Evolutionary conservation across 83 land plant genomes (phyloP).

Genomic region (Picea engelmannii): DNA sequence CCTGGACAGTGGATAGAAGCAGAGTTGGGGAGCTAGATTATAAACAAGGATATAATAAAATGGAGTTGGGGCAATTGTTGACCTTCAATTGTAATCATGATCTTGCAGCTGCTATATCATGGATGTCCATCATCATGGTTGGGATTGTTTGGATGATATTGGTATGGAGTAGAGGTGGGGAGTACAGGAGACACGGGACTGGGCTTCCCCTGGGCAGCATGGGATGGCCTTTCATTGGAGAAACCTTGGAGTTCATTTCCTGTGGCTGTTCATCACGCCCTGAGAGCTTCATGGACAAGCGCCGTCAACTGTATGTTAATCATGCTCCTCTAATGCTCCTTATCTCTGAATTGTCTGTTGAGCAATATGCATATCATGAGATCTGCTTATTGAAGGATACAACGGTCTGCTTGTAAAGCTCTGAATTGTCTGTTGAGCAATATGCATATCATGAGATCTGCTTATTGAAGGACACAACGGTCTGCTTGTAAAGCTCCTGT

Average conservation of each 20-base stretch:
- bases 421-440: no score
- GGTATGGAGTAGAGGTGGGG: constrained; percentile 3
- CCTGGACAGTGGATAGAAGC: no score
- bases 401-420: no score
- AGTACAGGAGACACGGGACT: neutral
- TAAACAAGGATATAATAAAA: neutral
- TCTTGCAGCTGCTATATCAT: neutral
- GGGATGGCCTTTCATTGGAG: constrained; percentile 67
- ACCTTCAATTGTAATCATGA: neutral
- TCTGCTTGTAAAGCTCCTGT: no score
- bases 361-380: no score
- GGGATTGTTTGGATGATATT: neutral
- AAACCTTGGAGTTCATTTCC: constrained; percentile 57
- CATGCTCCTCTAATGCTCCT: no score
- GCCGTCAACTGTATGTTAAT: constrained; percentile 5
- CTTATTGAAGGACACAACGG: no score
- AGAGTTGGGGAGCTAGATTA: no score
- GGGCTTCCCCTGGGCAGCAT: constrained; percentile 42
- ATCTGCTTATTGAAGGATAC: no score
- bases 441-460: no score
- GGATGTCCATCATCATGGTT: neutral
- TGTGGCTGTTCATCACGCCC: constrained; percentile 60
- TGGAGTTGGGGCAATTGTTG: neutral
- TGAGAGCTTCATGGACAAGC: constrained; percentile 63
- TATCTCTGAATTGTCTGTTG: no score